A percentile compares a stretch with the other conserved stretches of the same genome.
These are phyloP conservation scores for Globisporangium heterothallicum DNA, from an alignment of 352 stramenopile genomes.

Conservation along the genomic window DNA sequence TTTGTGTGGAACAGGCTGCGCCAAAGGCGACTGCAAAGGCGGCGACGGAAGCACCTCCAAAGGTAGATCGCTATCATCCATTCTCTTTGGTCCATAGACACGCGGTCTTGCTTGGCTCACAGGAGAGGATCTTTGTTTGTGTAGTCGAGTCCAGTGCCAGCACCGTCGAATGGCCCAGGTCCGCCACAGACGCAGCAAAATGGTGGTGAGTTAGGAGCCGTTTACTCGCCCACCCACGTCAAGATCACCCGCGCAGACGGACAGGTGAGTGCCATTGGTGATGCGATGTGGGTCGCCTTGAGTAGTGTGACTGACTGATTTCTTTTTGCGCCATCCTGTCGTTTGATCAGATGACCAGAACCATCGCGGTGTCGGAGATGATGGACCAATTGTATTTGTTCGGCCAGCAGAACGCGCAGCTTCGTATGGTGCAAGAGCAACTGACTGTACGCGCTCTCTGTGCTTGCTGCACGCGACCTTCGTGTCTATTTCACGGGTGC, in stretches of 20 bases:
- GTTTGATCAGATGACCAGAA: slow-evolving; percentile 46
- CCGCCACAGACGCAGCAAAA: background rate
- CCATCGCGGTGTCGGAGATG: slow-evolving; percentile 66
- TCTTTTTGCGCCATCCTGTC: background rate
- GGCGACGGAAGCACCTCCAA: background rate
- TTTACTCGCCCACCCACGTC: slow-evolving; percentile 68
- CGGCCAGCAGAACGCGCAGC: slow-evolving; percentile 61
- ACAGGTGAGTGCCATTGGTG: slow-evolving; percentile 19
- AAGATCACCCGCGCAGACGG: slow-evolving; percentile 68
- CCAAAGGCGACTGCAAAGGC: background rate
- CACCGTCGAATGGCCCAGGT: background rate
- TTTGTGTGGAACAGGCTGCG: background rate
- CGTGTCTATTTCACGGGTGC: background rate
- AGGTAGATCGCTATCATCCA: background rate
- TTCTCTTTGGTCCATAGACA: background rate
- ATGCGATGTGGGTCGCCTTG: background rate
- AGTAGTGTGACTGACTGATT: background rate
- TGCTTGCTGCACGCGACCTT: background rate
- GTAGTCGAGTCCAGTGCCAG: slow-evolving; percentile 3
- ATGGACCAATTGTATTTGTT: slow-evolving; percentile 76
- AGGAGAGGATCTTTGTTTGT: background rate
- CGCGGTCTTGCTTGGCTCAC: too few species aligned
- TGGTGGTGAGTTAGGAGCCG: slow-evolving; percentile 27
- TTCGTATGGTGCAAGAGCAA: slow-evolving; percentile 55
- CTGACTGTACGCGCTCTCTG: slow-evolving; percentile 36